Percentiles rank a stretch among this genome's conserved stretches.
Conservation (phyloP, 2,329 filamentous ascomycete genomes). For the Phialophora verrucosa region DNA sequence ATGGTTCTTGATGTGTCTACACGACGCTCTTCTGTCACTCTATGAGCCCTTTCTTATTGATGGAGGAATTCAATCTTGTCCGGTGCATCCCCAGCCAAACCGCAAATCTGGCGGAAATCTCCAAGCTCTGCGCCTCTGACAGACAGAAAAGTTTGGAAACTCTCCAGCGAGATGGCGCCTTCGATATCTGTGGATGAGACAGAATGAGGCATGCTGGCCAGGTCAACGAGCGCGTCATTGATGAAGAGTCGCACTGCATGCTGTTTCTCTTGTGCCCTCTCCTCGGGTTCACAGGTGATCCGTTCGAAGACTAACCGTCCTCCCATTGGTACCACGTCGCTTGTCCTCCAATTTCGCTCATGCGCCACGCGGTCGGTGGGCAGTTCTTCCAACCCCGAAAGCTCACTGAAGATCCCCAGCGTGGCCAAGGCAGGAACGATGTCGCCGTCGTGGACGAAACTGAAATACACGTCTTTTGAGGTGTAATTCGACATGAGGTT, state of each 20-base stretch:
- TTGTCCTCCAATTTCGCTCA: slow-evolving; percentile 60
- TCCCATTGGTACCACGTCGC: slow-evolving; percentile 63
- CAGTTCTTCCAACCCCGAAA: slow-evolving; percentile 51
- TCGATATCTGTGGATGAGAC: slow-evolving; percentile 38
- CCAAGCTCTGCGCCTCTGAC: slow-evolving; percentile 51
- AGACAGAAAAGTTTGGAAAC: slow-evolving; percentile 52
- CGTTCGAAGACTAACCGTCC: slow-evolving; percentile 62
- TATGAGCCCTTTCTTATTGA: slow-evolving; percentile 44
- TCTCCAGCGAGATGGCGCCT: slow-evolving; percentile 52
- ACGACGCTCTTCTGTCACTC: neutral
- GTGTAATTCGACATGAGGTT: slow-evolving; percentile 55
- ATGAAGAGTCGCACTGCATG: slow-evolving; percentile 60
- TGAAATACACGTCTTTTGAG: slow-evolving; percentile 56
- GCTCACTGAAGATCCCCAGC: slow-evolving; percentile 51
- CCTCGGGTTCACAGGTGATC: slow-evolving; percentile 49
- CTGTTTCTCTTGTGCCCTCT: slow-evolving; percentile 12
- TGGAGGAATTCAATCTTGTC: slow-evolving; percentile 57
- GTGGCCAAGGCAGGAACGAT: slow-evolving; percentile 62
- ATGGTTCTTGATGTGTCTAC: neutral
- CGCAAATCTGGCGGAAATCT: slow-evolving; percentile 57
- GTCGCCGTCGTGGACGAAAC: slow-evolving; percentile 66
- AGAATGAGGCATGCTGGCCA: slow-evolving; percentile 43
- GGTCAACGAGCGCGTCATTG: slow-evolving; percentile 60
- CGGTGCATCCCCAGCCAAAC: slow-evolving; percentile 49
- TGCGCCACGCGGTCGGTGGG: slow-evolving; percentile 53